Percentiles rank a stretch among this genome's conserved stretches.
These are phyloP conservation scores for Talaromyces stipitatus DNA, from an alignment of 495 filamentous ascomycete genomes.

Conservation along the genomic window DNA sequence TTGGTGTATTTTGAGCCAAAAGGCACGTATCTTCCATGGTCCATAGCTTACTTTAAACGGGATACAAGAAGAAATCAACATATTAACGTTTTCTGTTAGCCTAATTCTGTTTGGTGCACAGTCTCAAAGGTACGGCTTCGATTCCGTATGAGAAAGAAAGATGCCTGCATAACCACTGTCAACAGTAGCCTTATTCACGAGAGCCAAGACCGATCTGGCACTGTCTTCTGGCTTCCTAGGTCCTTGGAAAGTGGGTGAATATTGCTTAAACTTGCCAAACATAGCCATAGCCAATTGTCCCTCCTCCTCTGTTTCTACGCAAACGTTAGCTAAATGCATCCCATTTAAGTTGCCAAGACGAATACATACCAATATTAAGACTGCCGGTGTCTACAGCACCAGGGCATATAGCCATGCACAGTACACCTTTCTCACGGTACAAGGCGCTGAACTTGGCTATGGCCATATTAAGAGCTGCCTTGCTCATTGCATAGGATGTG, in stretches of 20 bases:
- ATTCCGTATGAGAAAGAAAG: constrained; percentile 7
- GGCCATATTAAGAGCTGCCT: constrained; percentile 18
- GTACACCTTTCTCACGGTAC: constrained; percentile 7
- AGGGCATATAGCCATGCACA: constrained; percentile 13
- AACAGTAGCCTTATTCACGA: constrained; percentile 5
- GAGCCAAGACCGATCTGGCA: constrained; percentile 3
- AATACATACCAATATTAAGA: constrained; percentile 3
- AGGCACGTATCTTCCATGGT: too few relatives aligned
- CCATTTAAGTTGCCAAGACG: neutral
- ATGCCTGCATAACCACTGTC: constrained; percentile 4
- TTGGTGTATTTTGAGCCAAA: too few relatives aligned
- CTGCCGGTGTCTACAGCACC: constrained; percentile 20
- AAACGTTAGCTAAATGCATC: neutral
- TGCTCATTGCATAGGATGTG: constrained; percentile 26
- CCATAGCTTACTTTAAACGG: too few relatives aligned
- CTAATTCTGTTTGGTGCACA: neutral
- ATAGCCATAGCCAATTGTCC: constrained; percentile 1
- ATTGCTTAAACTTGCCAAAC: constrained; percentile 7
- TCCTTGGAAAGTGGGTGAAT: constrained; percentile 5
- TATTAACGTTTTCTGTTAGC: neutral
- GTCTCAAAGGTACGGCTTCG: constrained; percentile 7
- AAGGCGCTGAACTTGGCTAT: neutral
- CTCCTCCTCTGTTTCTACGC: constrained; percentile 5
- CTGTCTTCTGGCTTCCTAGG: constrained; percentile 2
- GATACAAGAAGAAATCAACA: constrained; percentile 15